Evolutionary conservation across 2,329 filamentous ascomycete species (phyloP).

Genomic region (Cladosporium sp.): DNA sequence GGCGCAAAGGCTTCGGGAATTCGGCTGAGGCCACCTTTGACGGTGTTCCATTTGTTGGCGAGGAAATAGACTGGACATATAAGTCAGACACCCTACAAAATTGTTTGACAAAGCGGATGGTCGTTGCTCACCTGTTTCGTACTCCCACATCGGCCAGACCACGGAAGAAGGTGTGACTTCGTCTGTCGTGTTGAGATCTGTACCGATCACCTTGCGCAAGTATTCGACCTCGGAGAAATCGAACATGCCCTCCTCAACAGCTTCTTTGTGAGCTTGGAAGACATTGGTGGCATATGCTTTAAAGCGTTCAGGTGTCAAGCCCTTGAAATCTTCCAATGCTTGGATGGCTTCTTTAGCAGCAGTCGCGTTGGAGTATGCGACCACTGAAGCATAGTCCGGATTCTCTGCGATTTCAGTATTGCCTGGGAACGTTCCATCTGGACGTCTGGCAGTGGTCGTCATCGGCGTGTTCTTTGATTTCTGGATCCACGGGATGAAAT

Average conservation of each 20-base stretch:
- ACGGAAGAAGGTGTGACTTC: constrained; percentile 10
- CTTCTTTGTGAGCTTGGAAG: constrained; percentile 9
- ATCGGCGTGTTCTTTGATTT: constrained; percentile 49
- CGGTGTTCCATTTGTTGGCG: constrained; percentile 26
- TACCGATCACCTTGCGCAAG: constrained; percentile 11
- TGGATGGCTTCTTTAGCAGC: not conserved
- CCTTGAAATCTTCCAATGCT: constrained; percentile 10
- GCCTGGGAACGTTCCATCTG: constrained; percentile 51
- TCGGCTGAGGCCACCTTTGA: constrained; percentile 55
- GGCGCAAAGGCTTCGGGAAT: constrained; percentile 60
- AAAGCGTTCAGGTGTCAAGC: constrained; percentile 10
- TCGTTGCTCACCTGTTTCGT: not conserved
- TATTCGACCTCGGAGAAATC: constrained; percentile 12
- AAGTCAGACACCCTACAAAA: not conserved
- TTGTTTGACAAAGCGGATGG: not conserved
- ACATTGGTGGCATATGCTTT: constrained; percentile 10
- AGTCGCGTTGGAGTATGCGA: not conserved
- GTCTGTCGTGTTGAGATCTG: constrained; percentile 14
- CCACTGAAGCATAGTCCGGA: constrained; percentile 10
- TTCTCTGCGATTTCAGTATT: constrained; percentile 45
- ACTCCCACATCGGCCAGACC: not conserved
- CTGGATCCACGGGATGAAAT: constrained; percentile 61
- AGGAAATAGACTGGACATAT: not conserved
- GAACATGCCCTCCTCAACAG: constrained; percentile 8
- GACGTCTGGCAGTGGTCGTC: constrained; percentile 43